These are phyloP conservation scores for Neofusicoccum cordaticola DNA, from an alignment of 2,329 filamentous ascomycete genomes.

Conservation along the genomic window DNA sequence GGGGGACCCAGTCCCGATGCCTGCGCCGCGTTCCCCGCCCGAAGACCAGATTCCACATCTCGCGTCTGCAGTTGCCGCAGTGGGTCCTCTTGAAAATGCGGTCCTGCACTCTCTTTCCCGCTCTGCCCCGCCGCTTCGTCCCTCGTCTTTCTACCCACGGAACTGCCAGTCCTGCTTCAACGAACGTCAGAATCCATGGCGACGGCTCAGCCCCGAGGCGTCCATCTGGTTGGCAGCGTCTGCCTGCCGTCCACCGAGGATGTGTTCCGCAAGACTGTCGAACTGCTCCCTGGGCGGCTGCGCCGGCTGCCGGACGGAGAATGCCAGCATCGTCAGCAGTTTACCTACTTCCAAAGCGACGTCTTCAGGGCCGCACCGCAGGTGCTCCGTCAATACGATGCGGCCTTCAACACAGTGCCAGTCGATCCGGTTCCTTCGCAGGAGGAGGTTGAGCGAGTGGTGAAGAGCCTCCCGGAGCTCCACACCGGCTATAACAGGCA, in stretches of 20 bases:
- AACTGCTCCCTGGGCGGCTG: conserved; percentile 19
- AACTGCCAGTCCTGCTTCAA: background rate
- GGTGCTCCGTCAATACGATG: conserved; percentile 13
- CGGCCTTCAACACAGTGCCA: background rate
- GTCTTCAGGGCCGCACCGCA: conserved; percentile 16
- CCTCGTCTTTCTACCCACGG: background rate
- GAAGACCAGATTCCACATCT: background rate
- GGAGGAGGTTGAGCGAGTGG: conserved; percentile 15
- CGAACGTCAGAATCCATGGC: background rate
- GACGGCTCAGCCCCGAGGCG: conserved; percentile 12
- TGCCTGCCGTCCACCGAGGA: conserved; percentile 14
- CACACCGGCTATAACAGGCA: conserved; percentile 32
- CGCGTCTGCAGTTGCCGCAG: background rate
- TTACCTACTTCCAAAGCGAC: conserved; percentile 18
- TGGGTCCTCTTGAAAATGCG: background rate
- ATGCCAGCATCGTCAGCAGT: conserved; percentile 18
- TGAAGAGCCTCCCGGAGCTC: conserved; percentile 18
- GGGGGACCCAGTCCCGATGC: background rate
- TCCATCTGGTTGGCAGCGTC: conserved; percentile 23
- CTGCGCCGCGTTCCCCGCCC: background rate
- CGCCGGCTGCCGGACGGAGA: conserved; percentile 24
- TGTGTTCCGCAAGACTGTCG: conserved; percentile 16
- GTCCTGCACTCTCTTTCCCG: background rate
- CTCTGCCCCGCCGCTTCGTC: background rate
- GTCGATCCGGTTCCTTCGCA: background rate